Percentiles rank a stretch among this genome's conserved stretches.
Conservation (phyloP, 164 flowering plant genomes). For the Brasenia schreberi region DNA sequence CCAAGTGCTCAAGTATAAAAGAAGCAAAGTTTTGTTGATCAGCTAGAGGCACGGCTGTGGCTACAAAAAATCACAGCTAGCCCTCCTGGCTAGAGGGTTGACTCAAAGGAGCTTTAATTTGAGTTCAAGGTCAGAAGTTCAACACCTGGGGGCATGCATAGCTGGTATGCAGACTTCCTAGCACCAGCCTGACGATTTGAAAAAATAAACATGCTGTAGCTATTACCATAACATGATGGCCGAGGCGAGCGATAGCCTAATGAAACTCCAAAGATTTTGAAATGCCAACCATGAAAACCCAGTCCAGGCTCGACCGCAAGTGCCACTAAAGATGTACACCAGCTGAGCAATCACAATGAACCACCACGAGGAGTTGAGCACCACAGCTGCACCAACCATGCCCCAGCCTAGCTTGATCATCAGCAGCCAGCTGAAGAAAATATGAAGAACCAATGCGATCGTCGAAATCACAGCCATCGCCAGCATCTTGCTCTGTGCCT, state of each 20-base stretch:
- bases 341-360: slow-evolving; percentile 4
- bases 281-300: slow-evolving; percentile 18
- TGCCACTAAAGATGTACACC: slow-evolving; percentile 3
- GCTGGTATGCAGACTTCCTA: no score
- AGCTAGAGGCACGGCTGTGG: no score
- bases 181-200: no score
- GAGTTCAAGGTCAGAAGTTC: no score
- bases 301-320: slow-evolving; percentile 10
- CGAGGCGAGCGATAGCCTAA: slow-evolving; percentile 13
- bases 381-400: slow-evolving; percentile 7
- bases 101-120: no score
- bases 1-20: no score
- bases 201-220: neutral
- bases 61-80: no score
- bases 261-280: slow-evolving; percentile 5
- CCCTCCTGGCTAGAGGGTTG: no score
- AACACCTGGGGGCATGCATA: no score
- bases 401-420: slow-evolving; percentile 7
- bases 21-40: no score
- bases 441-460: slow-evolving; percentile 3
- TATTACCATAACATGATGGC: slow-evolving; percentile 17
- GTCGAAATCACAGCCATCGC: slow-evolving; percentile 4
- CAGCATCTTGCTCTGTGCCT: slow-evolving; percentile 7
- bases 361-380: slow-evolving; percentile 5
- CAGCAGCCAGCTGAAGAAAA: slow-evolving; percentile 5